Conservation (phyloP, 73 alveolate genomes). For the Blepharisma stoltei region DNA sequence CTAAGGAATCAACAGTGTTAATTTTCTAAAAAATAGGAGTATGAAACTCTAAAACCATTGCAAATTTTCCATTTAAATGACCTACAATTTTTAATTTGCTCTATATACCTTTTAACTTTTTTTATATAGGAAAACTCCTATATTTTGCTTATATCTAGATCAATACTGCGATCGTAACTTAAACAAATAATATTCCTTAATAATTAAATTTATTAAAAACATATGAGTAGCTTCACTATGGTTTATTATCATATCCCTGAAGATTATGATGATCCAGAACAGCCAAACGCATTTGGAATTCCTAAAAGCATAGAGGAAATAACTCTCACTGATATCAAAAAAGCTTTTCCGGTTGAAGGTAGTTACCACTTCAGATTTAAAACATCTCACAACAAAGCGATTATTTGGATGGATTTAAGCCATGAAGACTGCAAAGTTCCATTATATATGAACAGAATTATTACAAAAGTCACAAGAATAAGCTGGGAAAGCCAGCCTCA, state of each 20-base stretch:
- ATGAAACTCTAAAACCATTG: too few species aligned
- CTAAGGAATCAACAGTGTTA: too few species aligned
- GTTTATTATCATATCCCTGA: constrained; percentile 49
- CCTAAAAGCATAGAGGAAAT: constrained; percentile 34
- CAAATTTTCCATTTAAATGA: too few species aligned
- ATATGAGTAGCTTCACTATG: constrained; percentile 28
- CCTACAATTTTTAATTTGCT: too few species aligned
- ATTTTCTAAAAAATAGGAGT: too few species aligned
- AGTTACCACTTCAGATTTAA: constrained; percentile 46
- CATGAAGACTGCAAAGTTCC: constrained; percentile 36
- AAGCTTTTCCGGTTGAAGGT: constrained; percentile 45
- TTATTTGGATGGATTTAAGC: constrained; percentile 42
- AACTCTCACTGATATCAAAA: constrained; percentile 34
- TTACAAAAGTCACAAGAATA: constrained; percentile 36
- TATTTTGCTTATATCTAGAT: too few species aligned
- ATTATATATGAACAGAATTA: constrained; percentile 13
- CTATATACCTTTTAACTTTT: too few species aligned
- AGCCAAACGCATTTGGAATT: constrained; percentile 39
- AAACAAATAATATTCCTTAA: neutral
- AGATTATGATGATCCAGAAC: constrained; percentile 45
- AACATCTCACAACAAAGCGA: neutral
- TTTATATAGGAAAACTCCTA: too few species aligned
- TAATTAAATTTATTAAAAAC: constrained; percentile 13
- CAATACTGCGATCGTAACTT: too few species aligned
- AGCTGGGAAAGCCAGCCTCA: constrained; percentile 30